Evolutionary conservation across 106 monocot species (phyloP).

Genomic region (Chionographis japonica): DNA sequence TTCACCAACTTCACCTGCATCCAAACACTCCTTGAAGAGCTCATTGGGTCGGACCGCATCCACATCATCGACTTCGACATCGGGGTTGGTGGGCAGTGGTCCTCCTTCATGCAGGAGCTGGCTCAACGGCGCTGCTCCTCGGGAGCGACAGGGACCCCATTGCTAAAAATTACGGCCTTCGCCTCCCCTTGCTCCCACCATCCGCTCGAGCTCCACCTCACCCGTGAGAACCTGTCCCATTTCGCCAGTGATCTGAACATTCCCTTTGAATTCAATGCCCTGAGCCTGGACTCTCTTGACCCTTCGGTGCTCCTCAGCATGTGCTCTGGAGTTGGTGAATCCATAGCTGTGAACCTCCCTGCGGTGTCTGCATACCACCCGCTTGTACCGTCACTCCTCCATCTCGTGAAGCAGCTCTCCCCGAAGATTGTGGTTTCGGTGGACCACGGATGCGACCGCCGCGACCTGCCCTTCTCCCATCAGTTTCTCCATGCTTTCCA

Average conservation of each 20-base stretch:
- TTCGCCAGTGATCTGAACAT: conserved; percentile 67
- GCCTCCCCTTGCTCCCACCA: conserved; percentile 48
- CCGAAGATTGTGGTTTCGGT: conserved; percentile 75
- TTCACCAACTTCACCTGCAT: conserved; percentile 82
- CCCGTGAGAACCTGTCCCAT: conserved; percentile 64
- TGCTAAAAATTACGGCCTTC: conserved; percentile 71
- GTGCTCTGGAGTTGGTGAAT: conserved; percentile 23
- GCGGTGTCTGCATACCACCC: conserved; percentile 24
- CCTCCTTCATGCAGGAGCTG: conserved; percentile 86
- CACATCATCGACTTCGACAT: conserved; percentile 89
- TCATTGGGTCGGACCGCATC: conserved; percentile 41
- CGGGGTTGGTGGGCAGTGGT: conserved; percentile 83
- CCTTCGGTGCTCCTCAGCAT: conserved; percentile 31
- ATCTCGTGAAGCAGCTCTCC: conserved; percentile 65
- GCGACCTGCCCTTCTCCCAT: conserved; percentile 59
- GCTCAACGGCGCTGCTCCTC: conserved; percentile 39
- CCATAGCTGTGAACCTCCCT: conserved; percentile 78
- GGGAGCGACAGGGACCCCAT: conserved; percentile 1
- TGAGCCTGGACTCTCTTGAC: conserved; percentile 61
- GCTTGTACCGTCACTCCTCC: conserved; percentile 34
- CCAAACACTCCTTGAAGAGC: conserved; percentile 77
- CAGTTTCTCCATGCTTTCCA: conserved; percentile 68
- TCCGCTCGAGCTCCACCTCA: conserved; percentile 69
- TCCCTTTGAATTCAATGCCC: conserved; percentile 65
- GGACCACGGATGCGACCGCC: conserved; percentile 59